Evolutionary conservation across 2,329 filamentous ascomycete genomes (phyloP), one percentile per base, ranked within the genome.

Genomic region (Hypoxylon sp.): DNA sequence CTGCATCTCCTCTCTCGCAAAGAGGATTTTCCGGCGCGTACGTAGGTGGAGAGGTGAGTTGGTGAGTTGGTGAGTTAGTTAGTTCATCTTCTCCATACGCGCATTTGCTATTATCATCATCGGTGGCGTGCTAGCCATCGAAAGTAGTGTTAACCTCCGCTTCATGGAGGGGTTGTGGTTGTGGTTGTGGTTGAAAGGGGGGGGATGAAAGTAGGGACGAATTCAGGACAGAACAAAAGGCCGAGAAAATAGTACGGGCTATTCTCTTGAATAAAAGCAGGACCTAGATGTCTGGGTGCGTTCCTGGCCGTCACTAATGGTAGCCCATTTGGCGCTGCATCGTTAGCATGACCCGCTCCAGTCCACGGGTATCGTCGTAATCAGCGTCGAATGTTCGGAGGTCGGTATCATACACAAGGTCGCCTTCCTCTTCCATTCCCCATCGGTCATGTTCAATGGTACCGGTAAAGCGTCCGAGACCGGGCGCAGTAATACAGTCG

Each of bases 401-500:
- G 32, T 61, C 26, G 30, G 44, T 54, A 1, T 8, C 11, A 15
- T 57, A 44, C n/a, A 2, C 1, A 3, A 24, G 13, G 2, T 4
- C 19, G 24, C 15, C 19, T 20, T 44, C 6, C 19, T 24, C 7
- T 3, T 8, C 19, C 10, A 15, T 7, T 22, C 24, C 20, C 17
- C 39, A 6, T 24, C 19, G n/a, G 2, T 58, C 19, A 22, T 52
- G 34, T 20, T 59, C 56, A 20, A 80, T 68, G 10, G 64, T 71
- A 5, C 80, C 80, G 13, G 73, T 77, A 68, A 82, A 82, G 19
- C 79, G 79, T 2, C 77, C 79, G 7, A 52, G 30, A n/a, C 80
- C 80, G 0, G 78, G 78, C 2, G 41, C 20, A 1, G 72, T 67
- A 24, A 78, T 68, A 8, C 79, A 79, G 54, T 82, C 81, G 6